Conservation (phyloP, 176 grass and related monocot species). For the Aegilops speltoides region DNA sequence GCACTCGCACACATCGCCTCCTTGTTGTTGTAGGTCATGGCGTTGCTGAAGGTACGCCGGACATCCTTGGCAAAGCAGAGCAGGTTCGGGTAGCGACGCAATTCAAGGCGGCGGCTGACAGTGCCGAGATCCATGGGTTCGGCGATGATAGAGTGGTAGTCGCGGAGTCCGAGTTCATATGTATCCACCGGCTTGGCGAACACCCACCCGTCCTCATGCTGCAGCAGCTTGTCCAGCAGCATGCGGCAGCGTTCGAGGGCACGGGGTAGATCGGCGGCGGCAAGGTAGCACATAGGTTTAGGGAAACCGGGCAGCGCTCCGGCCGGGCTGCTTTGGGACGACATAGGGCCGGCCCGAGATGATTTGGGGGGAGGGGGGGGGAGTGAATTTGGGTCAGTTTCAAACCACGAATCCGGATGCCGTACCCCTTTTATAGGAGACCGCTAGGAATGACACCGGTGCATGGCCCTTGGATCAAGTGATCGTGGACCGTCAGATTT, state of each 20-base stretch:
- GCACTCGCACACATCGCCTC: slow-evolving; percentile 47
- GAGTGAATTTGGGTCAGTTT: neutral
- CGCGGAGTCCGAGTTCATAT: slow-evolving; percentile 54
- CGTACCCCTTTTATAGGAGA: too few relatives aligned
- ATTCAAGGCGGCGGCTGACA: slow-evolving; percentile 52
- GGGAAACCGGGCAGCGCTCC: neutral
- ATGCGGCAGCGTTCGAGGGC: neutral
- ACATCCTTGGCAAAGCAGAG: slow-evolving; percentile 61
- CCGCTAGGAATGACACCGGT: too few relatives aligned
- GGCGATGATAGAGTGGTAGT: slow-evolving; percentile 59
- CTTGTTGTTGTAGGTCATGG: slow-evolving; percentile 55
- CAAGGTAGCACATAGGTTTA: neutral
- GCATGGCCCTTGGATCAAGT: too few relatives aligned
- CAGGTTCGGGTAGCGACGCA: slow-evolving; percentile 45
- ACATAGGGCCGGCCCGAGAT: neutral
- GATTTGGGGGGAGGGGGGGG: neutral
- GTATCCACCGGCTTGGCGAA: slow-evolving; percentile 72
- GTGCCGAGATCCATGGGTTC: slow-evolving; percentile 85
- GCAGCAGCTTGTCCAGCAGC: slow-evolving; percentile 52
- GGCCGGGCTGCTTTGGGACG: neutral
- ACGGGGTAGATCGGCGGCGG: neutral
- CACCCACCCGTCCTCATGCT: slow-evolving; percentile 59
- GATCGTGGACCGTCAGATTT: too few relatives aligned
- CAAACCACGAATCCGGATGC: neutral
- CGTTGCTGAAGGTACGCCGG: slow-evolving; percentile 68